Evolutionary conservation across 2,329 filamentous ascomycete genomes (phyloP).

Genomic region (Pseudogymnoascus sp.): DNA sequence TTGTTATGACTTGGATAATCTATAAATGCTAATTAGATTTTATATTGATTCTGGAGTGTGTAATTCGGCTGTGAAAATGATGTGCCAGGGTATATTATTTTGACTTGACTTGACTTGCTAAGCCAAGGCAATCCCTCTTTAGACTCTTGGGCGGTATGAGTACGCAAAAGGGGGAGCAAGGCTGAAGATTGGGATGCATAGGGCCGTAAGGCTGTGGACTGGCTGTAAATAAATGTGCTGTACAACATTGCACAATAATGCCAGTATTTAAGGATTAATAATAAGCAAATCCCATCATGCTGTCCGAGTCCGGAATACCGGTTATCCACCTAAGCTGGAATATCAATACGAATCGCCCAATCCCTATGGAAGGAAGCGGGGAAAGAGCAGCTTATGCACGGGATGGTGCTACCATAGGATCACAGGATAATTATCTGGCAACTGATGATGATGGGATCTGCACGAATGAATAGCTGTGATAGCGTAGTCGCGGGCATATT

Average conservation of each 20-base stretch:
- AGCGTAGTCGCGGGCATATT: not conserved
- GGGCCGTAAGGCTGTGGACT: not conserved
- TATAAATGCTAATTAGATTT: not conserved
- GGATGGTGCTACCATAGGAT: not conserved
- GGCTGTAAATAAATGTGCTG: not conserved
- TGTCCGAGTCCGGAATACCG: not conserved
- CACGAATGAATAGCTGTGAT: conserved; percentile 3
- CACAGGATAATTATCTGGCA: not conserved
- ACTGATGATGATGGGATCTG: not conserved
- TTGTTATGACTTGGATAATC: conserved; percentile 1
- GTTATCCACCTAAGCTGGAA: not conserved
- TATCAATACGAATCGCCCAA: not conserved
- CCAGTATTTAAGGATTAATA: not conserved
- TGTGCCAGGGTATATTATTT: not conserved
- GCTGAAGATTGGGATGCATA: not conserved
- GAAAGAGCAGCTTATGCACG: not conserved
- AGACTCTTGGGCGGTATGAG: not conserved
- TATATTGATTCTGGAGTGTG: not conserved
- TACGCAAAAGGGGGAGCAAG: not conserved
- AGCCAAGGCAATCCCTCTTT: not conserved
- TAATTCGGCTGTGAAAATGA: not conserved
- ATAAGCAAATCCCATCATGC: conserved; percentile 1
- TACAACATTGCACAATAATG: not conserved
- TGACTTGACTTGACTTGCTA: not conserved
- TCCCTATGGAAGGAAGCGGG: not conserved